phyloP scores from a whole-genome alignment of 2,329 filamentous ascomycete species.

The Huntiella decipiens region DNA sequence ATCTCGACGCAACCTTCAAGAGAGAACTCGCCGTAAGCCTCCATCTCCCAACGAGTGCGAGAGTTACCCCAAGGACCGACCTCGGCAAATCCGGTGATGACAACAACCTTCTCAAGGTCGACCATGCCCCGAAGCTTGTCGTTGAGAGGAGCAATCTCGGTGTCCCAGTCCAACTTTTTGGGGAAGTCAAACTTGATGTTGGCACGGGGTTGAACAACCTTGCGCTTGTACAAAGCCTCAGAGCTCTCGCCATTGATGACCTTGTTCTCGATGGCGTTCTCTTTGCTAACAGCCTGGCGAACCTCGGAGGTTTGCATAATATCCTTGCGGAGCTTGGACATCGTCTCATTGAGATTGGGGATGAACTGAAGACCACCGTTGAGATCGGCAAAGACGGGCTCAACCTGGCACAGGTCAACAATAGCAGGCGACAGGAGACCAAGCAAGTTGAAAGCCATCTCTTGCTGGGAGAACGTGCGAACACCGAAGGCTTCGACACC shows the following conservation, averaged over 20 bases:
- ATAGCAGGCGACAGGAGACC: slow-evolving; percentile 89
- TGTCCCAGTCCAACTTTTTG: slow-evolving; percentile 73
- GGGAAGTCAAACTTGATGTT: slow-evolving; percentile 99
- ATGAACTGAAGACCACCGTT: slow-evolving; percentile 98
- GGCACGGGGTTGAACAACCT: slow-evolving; percentile 77
- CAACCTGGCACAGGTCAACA: slow-evolving; percentile 84
- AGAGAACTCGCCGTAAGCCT: slow-evolving; percentile 88
- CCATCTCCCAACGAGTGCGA: slow-evolving; percentile 97
- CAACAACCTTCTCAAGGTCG: slow-evolving; percentile 92
- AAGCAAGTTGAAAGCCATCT: slow-evolving; percentile 98
- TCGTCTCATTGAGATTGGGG: slow-evolving; percentile 81
- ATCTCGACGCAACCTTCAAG: slow-evolving; percentile 97
- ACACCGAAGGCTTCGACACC: slow-evolving; percentile 93
- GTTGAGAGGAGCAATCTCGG: slow-evolving; percentile 76
- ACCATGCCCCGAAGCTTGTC: slow-evolving; percentile 90
- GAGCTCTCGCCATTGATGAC: slow-evolving; percentile 87
- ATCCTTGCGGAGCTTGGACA: slow-evolving; percentile 83
- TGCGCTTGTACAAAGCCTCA: slow-evolving; percentile 86
- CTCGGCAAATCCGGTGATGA: slow-evolving; percentile 91
- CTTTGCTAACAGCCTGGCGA: slow-evolving; percentile 81
- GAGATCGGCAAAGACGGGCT: slow-evolving; percentile 91
- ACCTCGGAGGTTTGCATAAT: slow-evolving; percentile 92
- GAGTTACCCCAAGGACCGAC: slow-evolving; percentile 98
- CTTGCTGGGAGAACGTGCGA: slow-evolving; percentile 94
- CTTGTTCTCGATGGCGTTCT: slow-evolving; percentile 92